These are phyloP conservation scores for Pugionium dolabratum DNA, from an alignment of 345 rosid species.

Conservation along the genomic window DNA sequence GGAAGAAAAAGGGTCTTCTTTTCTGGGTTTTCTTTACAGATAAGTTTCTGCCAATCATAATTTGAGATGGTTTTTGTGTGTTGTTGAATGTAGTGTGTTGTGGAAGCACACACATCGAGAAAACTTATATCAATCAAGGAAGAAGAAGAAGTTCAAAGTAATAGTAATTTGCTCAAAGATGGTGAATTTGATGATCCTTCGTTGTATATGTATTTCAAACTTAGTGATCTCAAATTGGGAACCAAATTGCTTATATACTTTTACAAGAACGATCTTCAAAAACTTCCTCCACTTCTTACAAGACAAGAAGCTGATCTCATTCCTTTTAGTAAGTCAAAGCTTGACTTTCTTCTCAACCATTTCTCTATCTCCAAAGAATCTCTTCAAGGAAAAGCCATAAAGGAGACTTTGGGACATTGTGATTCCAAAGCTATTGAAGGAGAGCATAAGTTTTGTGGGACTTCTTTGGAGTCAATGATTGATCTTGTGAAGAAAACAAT, in stretches of 20 bases:
- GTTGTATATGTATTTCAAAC: constrained; percentile 50
- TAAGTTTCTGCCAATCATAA: background rate
- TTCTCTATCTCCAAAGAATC: constrained; percentile 61
- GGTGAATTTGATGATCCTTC: constrained; percentile 49
- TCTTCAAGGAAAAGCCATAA: constrained; percentile 70
- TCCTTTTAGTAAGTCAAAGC: constrained; percentile 58
- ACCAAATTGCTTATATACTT: constrained; percentile 47
- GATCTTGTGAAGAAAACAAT: constrained; percentile 48
- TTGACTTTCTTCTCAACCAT: constrained; percentile 51
- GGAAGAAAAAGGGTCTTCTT: too few relatives aligned
- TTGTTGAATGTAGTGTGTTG: constrained; percentile 14
- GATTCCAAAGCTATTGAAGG: constrained; percentile 49
- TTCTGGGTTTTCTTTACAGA: too few relatives aligned
- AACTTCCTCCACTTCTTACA: constrained; percentile 53
- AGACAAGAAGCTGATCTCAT: constrained; percentile 59
- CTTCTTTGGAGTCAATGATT: constrained; percentile 73
- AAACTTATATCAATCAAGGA: constrained; percentile 23
- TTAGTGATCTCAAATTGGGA: constrained; percentile 51
- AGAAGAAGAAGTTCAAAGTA: constrained; percentile 28
- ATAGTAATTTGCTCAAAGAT: constrained; percentile 26
- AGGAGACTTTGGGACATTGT: constrained; percentile 55
- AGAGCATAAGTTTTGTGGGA: constrained; percentile 57
- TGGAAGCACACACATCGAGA: constrained; percentile 40
- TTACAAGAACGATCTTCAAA: constrained; percentile 41
- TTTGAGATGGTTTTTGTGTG: background rate